Evolutionary conservation across 2,329 filamentous ascomycete species (phyloP), one percentile per base, ranked within the genome.

Genomic region (Trichoderma breve): DNA sequence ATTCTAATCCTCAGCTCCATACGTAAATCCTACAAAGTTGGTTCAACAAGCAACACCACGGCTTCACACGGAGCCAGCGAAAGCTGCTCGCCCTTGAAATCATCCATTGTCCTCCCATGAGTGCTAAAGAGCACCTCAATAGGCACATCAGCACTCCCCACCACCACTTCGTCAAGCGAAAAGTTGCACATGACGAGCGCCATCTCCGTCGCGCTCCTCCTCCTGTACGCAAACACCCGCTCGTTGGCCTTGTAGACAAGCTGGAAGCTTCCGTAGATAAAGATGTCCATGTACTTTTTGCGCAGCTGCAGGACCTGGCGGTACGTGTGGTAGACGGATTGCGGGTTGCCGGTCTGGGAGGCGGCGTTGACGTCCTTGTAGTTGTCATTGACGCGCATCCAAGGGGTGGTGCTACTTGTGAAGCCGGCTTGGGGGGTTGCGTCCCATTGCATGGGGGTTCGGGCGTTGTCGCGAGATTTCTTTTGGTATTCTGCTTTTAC

Each of bases 371-470:
- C 83, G n/a, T 82, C 79, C 2, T 78, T 78, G 78, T 89, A 90
- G 77, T 89, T 86, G 71, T 90, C 87, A 77, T 93, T 90, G 51
- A 90, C 86, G 15, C 87, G 85, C 87, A 94, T 93, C 92, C 92
- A 94, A 3, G 91, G 90, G 69, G 83, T 84, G 4, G 78, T 79
- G 9, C 80, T 81, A 2, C 82, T 82, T 0, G 90, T 90, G 81
- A 94, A 94, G 12, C 92, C 92, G 0, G 84, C 91, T 73, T 93
- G 86, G 0, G 81, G 77, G 1, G 81, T 82, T n/a, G 80, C 77
- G 73, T 89, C 85, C 92, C 92, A 94, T 77, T 93, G 91, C 80
- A 94, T 90, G 0, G 92, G 92, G 0, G 90, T 89, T 60, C 92
- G 86, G 8, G 88, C 89, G 79, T 94, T 92, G 79, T 94, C 92